A percentile compares a stretch with the other conserved stretches of the same genome.
phyloP scores from a whole-genome alignment of 148 eudicot species.

The Rheum nobile region DNA sequence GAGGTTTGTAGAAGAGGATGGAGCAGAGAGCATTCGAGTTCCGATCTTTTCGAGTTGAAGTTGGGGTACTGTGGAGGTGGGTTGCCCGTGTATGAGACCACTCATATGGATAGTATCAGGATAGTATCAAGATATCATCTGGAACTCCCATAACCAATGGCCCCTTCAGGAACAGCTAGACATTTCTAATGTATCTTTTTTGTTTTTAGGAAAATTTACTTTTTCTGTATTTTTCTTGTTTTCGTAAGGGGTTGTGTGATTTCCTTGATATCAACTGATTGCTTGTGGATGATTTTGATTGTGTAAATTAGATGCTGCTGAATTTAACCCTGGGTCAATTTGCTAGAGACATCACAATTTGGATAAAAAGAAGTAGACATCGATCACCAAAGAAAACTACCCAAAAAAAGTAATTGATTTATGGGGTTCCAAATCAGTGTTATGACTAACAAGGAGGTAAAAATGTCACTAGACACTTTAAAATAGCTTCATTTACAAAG shows the following conservation, averaged over 20 bases:
- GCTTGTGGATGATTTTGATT: too few species aligned
- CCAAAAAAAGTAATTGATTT: too few species aligned
- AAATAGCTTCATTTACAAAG: too few species aligned
- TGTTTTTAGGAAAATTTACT: not conserved
- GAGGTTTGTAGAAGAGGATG: conserved; percentile 23
- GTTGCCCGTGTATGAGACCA: conserved; percentile 31
- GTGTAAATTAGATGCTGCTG: too few species aligned
- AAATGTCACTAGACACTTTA: too few species aligned
- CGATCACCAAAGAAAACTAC: too few species aligned
- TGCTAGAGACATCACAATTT: too few species aligned
- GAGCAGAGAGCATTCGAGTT: conserved; percentile 36
- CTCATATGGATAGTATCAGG: too few species aligned
- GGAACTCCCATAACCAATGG: conserved; percentile 27
- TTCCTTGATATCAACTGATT: not conserved
- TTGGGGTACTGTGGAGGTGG: conserved; percentile 26
- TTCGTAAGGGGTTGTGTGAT: not conserved
- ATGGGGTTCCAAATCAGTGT: too few species aligned
- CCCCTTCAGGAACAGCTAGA: conserved; percentile 1
- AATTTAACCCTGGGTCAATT: too few species aligned
- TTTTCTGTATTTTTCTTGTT: not conserved
- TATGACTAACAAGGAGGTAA: too few species aligned
- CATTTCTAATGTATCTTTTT: not conserved
- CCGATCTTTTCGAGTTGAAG: conserved; percentile 32
- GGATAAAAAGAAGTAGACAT: too few species aligned
- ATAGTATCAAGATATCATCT: conserved; percentile 27